A percentile compares a stretch with the other conserved stretches of the same genome.
These are phyloP conservation scores for Lipomyces yamanashiensis DNA, from an alignment of 805 yeast species.

Conservation along the genomic window DNA sequence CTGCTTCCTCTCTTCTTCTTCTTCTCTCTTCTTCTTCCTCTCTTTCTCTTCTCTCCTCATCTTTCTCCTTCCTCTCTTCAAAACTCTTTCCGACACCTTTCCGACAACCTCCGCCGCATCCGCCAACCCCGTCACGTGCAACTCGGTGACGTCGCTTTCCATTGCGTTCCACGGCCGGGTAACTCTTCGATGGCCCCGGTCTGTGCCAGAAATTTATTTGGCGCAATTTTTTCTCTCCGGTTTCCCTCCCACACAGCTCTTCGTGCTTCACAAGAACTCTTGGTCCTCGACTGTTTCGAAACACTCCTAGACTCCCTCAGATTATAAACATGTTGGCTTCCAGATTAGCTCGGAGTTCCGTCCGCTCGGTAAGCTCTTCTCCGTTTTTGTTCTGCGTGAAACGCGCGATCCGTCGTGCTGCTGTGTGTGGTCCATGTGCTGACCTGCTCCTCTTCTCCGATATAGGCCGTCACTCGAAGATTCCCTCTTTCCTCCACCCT, in stretches of 20 bases:
- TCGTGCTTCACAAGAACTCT: not conserved
- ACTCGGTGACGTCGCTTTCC: constrained; percentile 29
- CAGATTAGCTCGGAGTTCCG: constrained; percentile 47
- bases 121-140: constrained; percentile 8
- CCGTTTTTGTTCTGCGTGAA: not conserved
- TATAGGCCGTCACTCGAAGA: constrained; percentile 16
- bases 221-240: constrained; percentile 16
- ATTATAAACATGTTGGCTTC: constrained; percentile 47
- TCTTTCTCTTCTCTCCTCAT: not conserved
- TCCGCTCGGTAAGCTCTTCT: constrained; percentile 40
- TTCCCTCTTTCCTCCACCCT: constrained; percentile 18
- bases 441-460: not conserved
- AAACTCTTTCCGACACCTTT: not conserved
- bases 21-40: too few relatives aligned
- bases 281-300: not conserved
- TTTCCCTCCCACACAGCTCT: not conserved
- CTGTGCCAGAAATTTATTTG: constrained; percentile 11
- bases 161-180: constrained; percentile 35
- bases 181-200: constrained; percentile 10
- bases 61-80: not conserved
- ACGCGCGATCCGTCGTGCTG: not conserved
- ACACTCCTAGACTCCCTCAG: not conserved
- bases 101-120: constrained; percentile 6
- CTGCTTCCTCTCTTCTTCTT: too few relatives aligned
- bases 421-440: not conserved